A percentile compares a stretch with the other conserved stretches of the same genome.
Conservation (phyloP, 164 flowering plant species). For the Tinospora cordifolia region DNA sequence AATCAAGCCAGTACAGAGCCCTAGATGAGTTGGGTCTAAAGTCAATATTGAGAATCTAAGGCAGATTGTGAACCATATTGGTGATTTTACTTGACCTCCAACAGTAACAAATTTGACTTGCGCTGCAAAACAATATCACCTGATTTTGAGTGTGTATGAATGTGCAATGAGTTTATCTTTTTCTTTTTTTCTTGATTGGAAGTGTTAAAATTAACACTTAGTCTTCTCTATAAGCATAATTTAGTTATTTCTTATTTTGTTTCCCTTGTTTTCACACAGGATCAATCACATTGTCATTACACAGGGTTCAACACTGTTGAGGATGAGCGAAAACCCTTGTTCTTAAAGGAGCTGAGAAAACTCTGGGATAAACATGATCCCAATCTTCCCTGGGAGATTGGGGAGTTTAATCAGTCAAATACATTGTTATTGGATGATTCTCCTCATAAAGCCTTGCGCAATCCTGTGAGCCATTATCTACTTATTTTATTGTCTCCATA, state of each 20-base stretch:
- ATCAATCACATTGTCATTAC: constrained; percentile 51
- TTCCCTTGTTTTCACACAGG: constrained; percentile 41
- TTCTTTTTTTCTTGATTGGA: background rate
- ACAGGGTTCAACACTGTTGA: constrained; percentile 53
- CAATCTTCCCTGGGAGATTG: constrained; percentile 65
- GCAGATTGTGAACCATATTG: background rate
- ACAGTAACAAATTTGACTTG: background rate
- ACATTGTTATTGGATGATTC: constrained; percentile 88
- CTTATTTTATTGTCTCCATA: constrained; percentile 9
- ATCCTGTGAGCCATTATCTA: constrained; percentile 52
- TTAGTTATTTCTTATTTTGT: background rate
- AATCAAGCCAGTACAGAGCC: too few species aligned
- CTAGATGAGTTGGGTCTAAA: too few species aligned
- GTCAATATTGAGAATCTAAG: too few species aligned
- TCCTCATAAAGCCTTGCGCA: constrained; percentile 81
- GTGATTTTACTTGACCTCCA: background rate
- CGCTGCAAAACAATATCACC: background rate
- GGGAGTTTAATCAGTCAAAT: constrained; percentile 60
- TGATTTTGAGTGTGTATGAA: background rate
- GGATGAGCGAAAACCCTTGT: constrained; percentile 51
- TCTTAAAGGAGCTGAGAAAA: constrained; percentile 67
- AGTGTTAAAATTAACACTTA: background rate
- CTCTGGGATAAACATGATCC: constrained; percentile 62
- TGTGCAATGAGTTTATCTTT: background rate
- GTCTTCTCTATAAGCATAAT: background rate